phyloP scores from a whole-genome alignment of 2,329 filamentous ascomycete species.

The Fusarium circinatum region DNA sequence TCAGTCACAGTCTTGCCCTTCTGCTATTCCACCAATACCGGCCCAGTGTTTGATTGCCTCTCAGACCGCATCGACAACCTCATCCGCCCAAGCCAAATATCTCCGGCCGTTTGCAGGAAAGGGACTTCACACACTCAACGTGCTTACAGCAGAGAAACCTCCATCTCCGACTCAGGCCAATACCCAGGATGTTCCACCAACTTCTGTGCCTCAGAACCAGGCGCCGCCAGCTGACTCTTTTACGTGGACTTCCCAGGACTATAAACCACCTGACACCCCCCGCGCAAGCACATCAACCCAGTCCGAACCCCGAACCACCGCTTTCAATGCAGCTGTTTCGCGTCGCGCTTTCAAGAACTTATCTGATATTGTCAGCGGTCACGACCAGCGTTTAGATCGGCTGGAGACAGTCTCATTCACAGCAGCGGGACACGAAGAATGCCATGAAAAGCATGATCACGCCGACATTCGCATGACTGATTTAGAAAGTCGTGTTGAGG shows the following conservation, averaged over 20 bases:
- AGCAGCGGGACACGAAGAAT: conserved; percentile 72
- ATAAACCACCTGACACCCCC: conserved; percentile 28
- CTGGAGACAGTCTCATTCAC: conserved; percentile 78
- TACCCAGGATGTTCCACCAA: conserved; percentile 27
- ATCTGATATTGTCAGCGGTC: conserved; percentile 64
- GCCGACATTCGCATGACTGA: conserved; percentile 75
- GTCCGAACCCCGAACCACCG: conserved; percentile 40
- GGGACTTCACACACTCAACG: conserved; percentile 64
- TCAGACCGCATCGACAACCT: conserved; percentile 64
- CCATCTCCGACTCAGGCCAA: conserved; percentile 48
- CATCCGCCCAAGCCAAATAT: conserved; percentile 62
- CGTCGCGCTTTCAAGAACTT: conserved; percentile 57
- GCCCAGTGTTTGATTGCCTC: conserved; percentile 62
- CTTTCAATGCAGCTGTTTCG: conserved; percentile 40
- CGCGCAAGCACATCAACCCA: conserved; percentile 42
- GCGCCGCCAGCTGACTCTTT: conserved; percentile 40
- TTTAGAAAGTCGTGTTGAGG: conserved; percentile 71
- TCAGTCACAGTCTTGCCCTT: conserved; percentile 52
- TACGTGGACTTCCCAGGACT: conserved; percentile 37
- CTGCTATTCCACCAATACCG: conserved; percentile 57
- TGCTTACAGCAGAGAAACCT: conserved; percentile 43
- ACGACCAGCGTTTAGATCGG: conserved; percentile 72
- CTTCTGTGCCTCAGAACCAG: conserved; percentile 26
- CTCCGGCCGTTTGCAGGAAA: conserved; percentile 65
- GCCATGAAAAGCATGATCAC: conserved; percentile 73